Conservation (phyloP, 768 basidiomycete species). For the Auricularia sp. region DNA sequence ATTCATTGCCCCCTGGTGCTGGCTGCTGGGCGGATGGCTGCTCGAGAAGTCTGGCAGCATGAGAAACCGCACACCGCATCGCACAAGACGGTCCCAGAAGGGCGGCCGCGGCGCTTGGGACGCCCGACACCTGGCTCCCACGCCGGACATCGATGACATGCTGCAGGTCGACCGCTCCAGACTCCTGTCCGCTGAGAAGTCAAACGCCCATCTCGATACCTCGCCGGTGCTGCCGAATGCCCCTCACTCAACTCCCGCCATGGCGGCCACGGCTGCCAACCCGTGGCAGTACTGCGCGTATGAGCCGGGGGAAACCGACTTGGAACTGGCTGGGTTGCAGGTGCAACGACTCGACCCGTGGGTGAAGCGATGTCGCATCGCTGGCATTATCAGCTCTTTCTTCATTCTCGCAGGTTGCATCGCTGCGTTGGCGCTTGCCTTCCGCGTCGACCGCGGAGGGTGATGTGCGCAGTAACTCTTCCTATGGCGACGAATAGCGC, state of each 20-base stretch:
- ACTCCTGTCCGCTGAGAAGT: background rate
- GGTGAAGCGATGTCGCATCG: conserved; percentile 36
- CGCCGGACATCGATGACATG: background rate
- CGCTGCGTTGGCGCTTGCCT: conserved; percentile 36
- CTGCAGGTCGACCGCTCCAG: background rate
- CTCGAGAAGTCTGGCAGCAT: conserved; percentile 23
- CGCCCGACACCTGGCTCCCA: background rate
- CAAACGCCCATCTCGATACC: background rate
- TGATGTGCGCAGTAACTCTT: background rate
- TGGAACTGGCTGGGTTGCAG: background rate
- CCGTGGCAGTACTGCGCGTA: background rate
- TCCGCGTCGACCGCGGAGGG: conserved; percentile 6
- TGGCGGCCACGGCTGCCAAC: background rate
- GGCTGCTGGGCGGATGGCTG: conserved; percentile 73
- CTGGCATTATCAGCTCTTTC: conserved; percentile 48
- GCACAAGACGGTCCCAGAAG: background rate
- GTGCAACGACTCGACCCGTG: background rate
- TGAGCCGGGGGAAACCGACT: background rate
- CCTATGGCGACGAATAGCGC: too few relatives aligned
- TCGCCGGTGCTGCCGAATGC: background rate
- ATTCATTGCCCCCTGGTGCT: conserved; percentile 62
- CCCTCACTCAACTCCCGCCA: background rate
- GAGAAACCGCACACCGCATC: background rate
- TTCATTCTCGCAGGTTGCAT: conserved; percentile 41
- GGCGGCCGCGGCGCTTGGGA: background rate